Conservation (phyloP, 441 rosid genomes). For the Erodium texanum region DNA sequence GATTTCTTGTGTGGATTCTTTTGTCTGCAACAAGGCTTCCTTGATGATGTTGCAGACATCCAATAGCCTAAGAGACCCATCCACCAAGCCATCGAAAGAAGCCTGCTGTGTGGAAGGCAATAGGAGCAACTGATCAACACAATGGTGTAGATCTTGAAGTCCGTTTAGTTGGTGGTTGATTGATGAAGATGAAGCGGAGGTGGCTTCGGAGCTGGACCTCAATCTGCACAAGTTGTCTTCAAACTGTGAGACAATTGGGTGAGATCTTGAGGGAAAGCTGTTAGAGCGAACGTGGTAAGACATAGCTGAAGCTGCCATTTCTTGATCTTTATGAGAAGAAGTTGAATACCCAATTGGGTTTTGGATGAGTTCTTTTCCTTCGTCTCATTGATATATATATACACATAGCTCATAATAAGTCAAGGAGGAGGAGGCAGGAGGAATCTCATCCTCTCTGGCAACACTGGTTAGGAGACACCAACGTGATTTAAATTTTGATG, state of each 20-base stretch:
- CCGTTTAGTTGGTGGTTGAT: slow-evolving; percentile 15
- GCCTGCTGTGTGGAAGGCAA: slow-evolving; percentile 25
- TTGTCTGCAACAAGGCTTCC: slow-evolving; percentile 29
- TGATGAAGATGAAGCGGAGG: slow-evolving; percentile 27
- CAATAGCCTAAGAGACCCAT: slow-evolving; percentile 31
- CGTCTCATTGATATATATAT: too few relatives aligned
- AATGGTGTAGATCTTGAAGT: slow-evolving; percentile 40
- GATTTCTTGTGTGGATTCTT: slow-evolving; percentile 21
- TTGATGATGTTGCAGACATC: slow-evolving; percentile 29
- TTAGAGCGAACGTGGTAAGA: slow-evolving; percentile 31
- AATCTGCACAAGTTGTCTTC: slow-evolving; percentile 24
- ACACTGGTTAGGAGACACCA: too few relatives aligned
- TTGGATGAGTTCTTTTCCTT: too few relatives aligned
- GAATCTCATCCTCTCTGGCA: slow-evolving; percentile 13
- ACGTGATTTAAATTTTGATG: too few relatives aligned
- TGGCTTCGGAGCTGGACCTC: slow-evolving; percentile 21
- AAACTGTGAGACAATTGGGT: slow-evolving; percentile 26
- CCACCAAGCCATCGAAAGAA: slow-evolving; percentile 23
- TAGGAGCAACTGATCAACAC: slow-evolving; percentile 28
- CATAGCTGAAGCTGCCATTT: not conserved
- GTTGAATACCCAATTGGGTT: too few relatives aligned
- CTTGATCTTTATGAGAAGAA: not conserved
- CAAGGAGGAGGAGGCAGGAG: too few relatives aligned
- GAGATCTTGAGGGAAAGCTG: slow-evolving; percentile 36
- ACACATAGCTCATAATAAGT: too few relatives aligned